These are phyloP conservation scores for Drosera capensis DNA, from an alignment of 148 eudicot genomes.

Conservation along the genomic window DNA sequence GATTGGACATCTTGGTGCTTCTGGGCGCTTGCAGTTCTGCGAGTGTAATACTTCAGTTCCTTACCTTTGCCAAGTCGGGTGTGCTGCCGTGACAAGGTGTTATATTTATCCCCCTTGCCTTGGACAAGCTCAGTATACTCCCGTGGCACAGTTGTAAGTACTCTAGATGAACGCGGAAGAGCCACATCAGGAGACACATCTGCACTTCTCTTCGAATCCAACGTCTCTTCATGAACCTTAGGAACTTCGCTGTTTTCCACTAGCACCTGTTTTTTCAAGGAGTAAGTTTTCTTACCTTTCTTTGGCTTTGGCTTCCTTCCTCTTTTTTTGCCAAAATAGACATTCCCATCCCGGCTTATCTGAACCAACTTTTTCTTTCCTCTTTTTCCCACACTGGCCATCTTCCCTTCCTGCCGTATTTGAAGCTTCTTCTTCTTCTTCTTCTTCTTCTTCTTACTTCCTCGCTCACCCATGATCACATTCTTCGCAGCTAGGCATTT, in stretches of 20 bases:
- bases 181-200: constrained; percentile 27
- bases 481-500: constrained; percentile 24
- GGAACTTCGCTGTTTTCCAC: constrained; percentile 19
- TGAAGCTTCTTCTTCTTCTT: constrained; percentile 9
- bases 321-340: constrained; percentile 10
- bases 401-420: constrained; percentile 6
- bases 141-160: constrained; percentile 18
- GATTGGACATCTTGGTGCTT: constrained; percentile 14
- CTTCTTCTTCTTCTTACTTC: constrained; percentile 2
- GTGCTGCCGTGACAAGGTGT: too few species aligned
- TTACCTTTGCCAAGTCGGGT: constrained; percentile 13
- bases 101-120: constrained; percentile 20
- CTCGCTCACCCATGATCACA: constrained; percentile 8
- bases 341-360: constrained; percentile 10
- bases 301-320: constrained; percentile 9
- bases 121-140: constrained; percentile 18
- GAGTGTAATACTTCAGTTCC: too few species aligned
- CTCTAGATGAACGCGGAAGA: constrained; percentile 70
- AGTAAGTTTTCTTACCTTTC: constrained; percentile 24
- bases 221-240: constrained; percentile 15
- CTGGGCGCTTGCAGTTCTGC: too few species aligned
- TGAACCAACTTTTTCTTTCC: constrained; percentile 8
- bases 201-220: constrained; percentile 12
- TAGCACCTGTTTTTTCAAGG: constrained; percentile 15
- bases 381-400: constrained; percentile 6